Evolutionary conservation across 108 stramenopile genomes (phyloP), one percentile per base, ranked within the genome.

Genomic region (Nitzschia sp.): DNA sequence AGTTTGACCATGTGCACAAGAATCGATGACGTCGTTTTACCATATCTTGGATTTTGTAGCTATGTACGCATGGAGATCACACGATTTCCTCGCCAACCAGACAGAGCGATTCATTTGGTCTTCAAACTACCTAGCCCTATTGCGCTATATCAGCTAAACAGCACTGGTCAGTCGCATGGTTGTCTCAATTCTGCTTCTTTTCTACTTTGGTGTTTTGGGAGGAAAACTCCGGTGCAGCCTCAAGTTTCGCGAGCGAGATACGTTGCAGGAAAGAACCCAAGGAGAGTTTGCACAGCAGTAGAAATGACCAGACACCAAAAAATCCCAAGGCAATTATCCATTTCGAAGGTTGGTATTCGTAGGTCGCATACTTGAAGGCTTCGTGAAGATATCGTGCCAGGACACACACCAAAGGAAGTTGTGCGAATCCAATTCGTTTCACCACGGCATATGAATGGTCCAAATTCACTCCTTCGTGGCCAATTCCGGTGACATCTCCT

Each of bases 381-480:
- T 95, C 94, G 35, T 72, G 73, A 31, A 91, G 58, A 47, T 88
- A 91, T 26, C 92, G 85, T 45, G 86, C 69, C 77, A 91, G 83
- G 66, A 97, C 96, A 66, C 93, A 96, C 48, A 94, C 93, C 28
- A 97, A 78, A 6, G 97, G 97, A 3, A 97, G 79, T 71, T 93
- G 93, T 8, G 97, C 92, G 32, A 98, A 74, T n/a, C 94, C 96
- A 15, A 96, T 66, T 19, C 97, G 80, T 61, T 95, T 93, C 28
- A 95, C 93, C 13, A 96, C 96, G 8, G 96, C 92, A 73, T 98
- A 95, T 16, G 93, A 90, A 55, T 91, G 88, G 67, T 97, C 95
- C 25, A 97, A 69, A 72, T 90, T 86, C 4, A 91, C 77, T 0
- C 85, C 90, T 68, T 94, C 93, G 59, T 92, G 92, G 0, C 92